Evolutionary conservation across 768 basidiomycete species (phyloP), one percentile per base, ranked within the genome.

Genomic region (Podaxis mareebaensis): DNA sequence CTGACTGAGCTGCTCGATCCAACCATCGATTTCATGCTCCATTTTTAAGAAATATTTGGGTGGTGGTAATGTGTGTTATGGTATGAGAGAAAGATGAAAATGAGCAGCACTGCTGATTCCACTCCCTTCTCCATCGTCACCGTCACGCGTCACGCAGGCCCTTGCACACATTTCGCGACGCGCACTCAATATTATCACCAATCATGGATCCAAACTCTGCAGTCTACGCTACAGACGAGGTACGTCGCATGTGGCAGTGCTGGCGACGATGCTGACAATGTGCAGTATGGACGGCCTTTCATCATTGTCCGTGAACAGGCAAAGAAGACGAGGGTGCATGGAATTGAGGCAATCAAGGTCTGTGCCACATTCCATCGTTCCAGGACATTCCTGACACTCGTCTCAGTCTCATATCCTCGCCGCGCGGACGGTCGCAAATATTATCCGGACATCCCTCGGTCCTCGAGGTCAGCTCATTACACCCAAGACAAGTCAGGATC

Each of bases 1-100:
- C 73, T 95, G 92, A 78, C 89, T 90, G 69, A 99, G 87, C 75
- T 98, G 95, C 65, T 93, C 88, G 74, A 99, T 96, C 97, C 97
- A 98, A 64, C 83, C 86, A 81, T 99, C 96, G 76, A 96, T 89
- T 86, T 98, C 94, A 81, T 79, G 79, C 77, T 84, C 84, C 82
- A 83, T 83, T 69, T 64, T 70, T 64, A 49, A 58, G 64, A 51
- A 64, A 65, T 58, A 60, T 69, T 74, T 76, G 76, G 69, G 66
- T 67, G 64, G 65, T 61, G 71, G 67, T 57, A 69, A 67, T 71
- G 72, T 70, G 65, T 67, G 69, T 70, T 68, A 75, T 69, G 70
- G 71, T 66, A 66, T 70, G 71, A 69, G 73, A 72, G 71, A 72
- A 71, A 74, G 72, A 72, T 67, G 71, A 71, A 66, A 66, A 66